phyloP scores from a whole-genome alignment of 192 early-diverging fungal species.

The Coemansia umbellata region DNA sequence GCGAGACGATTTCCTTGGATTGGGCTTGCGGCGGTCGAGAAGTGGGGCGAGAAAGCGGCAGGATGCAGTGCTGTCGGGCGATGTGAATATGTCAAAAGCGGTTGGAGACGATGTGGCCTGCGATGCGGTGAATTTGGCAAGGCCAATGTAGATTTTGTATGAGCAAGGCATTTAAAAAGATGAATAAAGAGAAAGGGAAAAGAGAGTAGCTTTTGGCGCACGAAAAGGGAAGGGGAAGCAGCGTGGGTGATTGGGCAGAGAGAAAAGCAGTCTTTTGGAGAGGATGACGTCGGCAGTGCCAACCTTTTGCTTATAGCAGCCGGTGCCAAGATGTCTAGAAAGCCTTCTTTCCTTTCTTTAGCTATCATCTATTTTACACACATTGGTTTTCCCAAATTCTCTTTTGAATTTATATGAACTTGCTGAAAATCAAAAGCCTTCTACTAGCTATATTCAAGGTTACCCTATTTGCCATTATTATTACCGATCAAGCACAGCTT shows the following conservation, averaged over 20 bases:
- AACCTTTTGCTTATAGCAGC: too few relatives aligned
- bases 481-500: constrained; percentile 16
- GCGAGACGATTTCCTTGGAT: neutral
- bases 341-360: neutral
- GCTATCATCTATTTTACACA: neutral
- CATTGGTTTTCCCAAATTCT: neutral
- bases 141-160: constrained; percentile 24
- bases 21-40: neutral
- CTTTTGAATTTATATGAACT: constrained; percentile 9
- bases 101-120: neutral
- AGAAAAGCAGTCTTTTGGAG: too few relatives aligned
- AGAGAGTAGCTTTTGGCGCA: neutral
- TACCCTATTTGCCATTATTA: constrained; percentile 15
- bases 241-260: too few relatives aligned
- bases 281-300: too few relatives aligned
- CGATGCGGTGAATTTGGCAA: neutral
- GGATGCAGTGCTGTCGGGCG: neutral
- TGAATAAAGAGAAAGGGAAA: neutral
- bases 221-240: neutral
- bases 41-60: neutral
- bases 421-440: neutral
- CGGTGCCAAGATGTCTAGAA: neutral
- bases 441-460: constrained; percentile 2
- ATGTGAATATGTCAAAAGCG: constrained; percentile 11
- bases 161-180: constrained; percentile 7